phyloP scores from a whole-genome alignment of 495 filamentous ascomycete species.

The Neurospora sp. region DNA sequence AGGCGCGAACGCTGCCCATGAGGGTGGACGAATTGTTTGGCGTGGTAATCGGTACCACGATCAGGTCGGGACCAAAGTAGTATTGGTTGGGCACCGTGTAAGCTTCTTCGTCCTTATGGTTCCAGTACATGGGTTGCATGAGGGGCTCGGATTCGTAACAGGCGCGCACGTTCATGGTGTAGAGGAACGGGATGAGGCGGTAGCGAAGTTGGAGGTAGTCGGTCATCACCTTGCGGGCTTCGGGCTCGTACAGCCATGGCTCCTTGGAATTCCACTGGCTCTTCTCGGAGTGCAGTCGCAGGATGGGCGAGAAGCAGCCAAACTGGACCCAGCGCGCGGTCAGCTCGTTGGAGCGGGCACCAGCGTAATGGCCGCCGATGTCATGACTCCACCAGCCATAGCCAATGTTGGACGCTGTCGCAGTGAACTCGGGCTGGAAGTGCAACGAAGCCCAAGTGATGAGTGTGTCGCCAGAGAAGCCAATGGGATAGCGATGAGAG shows the following conservation, averaged over 20 bases:
- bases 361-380: slow-evolving; percentile 48
- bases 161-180: slow-evolving; percentile 42
- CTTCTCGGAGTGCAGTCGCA: slow-evolving; percentile 45
- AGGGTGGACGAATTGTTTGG: slow-evolving; percentile 30
- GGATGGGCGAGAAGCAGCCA: slow-evolving; percentile 46
- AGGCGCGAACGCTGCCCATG: slow-evolving; percentile 31
- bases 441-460: slow-evolving; percentile 46
- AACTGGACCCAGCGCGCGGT: slow-evolving; percentile 48
- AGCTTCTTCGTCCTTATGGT: slow-evolving; percentile 37
- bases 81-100: slow-evolving; percentile 44
- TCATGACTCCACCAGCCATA: slow-evolving; percentile 59
- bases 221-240: slow-evolving; percentile 32
- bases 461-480: slow-evolving; percentile 49
- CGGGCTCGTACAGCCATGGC: slow-evolving; percentile 41
- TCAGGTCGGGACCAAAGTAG: slow-evolving; percentile 41
- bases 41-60: slow-evolving; percentile 42
- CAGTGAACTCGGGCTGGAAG: slow-evolving; percentile 55
- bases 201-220: slow-evolving; percentile 40
- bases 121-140: slow-evolving; percentile 52
- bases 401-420: slow-evolving; percentile 52
- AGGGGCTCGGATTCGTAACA: slow-evolving; percentile 36
- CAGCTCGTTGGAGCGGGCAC: slow-evolving; percentile 43
- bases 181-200: slow-evolving; percentile 45
- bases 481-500: slow-evolving; percentile 49
- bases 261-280: slow-evolving; percentile 45